These are phyloP conservation scores for Leptodontidium sp. DNA, from an alignment of 2,329 filamentous ascomycete genomes.

Conservation along the genomic window DNA sequence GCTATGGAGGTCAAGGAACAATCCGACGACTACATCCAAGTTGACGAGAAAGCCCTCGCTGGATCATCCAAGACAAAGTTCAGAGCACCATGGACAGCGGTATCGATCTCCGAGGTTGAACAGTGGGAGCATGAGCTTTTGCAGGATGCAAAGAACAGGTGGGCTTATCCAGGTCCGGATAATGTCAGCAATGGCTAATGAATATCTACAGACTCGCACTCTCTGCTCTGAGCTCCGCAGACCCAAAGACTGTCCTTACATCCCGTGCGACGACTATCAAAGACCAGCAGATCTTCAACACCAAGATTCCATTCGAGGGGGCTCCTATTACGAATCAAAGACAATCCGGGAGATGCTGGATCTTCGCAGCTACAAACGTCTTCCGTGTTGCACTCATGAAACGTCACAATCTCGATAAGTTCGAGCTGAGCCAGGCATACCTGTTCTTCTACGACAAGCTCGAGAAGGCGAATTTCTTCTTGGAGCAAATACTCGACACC, in stretches of 20 bases:
- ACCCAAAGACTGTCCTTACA: constrained; percentile 71
- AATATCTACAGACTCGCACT: constrained; percentile 71
- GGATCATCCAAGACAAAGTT: constrained; percentile 47
- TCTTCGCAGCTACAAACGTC: constrained; percentile 91
- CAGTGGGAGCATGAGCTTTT: constrained; percentile 70
- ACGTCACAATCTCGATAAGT: constrained; percentile 77
- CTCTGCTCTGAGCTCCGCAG: constrained; percentile 72
- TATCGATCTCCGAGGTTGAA: constrained; percentile 60
- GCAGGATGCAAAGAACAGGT: constrained; percentile 71
- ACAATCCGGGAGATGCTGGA: constrained; percentile 85
- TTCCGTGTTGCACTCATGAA: constrained; percentile 91
- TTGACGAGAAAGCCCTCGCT: constrained; percentile 53
- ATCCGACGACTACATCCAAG: constrained; percentile 58
- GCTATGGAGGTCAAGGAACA: constrained; percentile 55
- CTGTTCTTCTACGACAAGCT: constrained; percentile 96
- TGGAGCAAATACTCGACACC: constrained; percentile 84
- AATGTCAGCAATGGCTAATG: constrained; percentile 16
- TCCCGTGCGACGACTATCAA: constrained; percentile 68
- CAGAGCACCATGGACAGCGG: constrained; percentile 46
- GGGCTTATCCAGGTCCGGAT: constrained; percentile 19
- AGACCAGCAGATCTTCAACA: constrained; percentile 83
- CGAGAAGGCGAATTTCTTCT: constrained; percentile 89
- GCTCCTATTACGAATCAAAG: constrained; percentile 86
- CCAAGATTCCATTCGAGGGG: constrained; percentile 83
- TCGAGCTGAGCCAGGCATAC: constrained; percentile 88